Percentiles rank a stretch among this genome's conserved stretches.
Conservation (phyloP, 805 yeast species). For the Cyberlindnera lachancei region DNA sequence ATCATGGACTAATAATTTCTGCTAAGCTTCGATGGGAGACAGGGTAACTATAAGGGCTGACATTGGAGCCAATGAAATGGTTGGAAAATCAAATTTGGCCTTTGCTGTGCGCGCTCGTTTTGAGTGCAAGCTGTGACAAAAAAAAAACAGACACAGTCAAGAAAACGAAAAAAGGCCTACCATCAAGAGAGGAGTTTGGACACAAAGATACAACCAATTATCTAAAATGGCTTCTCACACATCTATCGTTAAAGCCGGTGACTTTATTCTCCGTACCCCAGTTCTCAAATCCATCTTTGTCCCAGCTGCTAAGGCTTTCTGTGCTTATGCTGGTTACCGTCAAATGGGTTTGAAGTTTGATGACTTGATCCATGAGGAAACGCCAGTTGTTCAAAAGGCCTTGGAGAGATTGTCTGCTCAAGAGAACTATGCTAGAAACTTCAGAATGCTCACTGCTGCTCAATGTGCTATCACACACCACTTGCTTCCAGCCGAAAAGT, state of each 20-base stretch:
- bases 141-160: too few relatives aligned
- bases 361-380: conserved; percentile 85
- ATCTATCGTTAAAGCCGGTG: conserved; percentile 65
- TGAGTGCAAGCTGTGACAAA: too few relatives aligned
- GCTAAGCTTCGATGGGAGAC: too few relatives aligned
- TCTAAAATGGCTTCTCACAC: conserved; percentile 35
- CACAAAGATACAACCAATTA: too few relatives aligned
- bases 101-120: too few relatives aligned
- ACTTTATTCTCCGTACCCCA: conserved; percentile 76
- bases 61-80: conserved; percentile 10
- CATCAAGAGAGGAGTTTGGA: neutral
- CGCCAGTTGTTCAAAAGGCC: conserved; percentile 79
- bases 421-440: conserved; percentile 85
- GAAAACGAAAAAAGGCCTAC: neutral
- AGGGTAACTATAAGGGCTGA: too few relatives aligned
- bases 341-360: conserved; percentile 87
- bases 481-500: conserved; percentile 73
- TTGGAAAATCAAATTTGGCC: conserved; percentile 8
- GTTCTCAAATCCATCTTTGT: conserved; percentile 64
- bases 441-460: conserved; percentile 86
- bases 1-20: too few relatives aligned
- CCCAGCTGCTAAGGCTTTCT: conserved; percentile 74
- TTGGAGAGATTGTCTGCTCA: conserved; percentile 77
- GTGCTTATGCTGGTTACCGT: conserved; percentile 83
- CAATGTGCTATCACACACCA: conserved; percentile 82